phyloP scores from a whole-genome alignment of 1,284 basidiomycete species.

The Rhodotorula sp. region DNA sequence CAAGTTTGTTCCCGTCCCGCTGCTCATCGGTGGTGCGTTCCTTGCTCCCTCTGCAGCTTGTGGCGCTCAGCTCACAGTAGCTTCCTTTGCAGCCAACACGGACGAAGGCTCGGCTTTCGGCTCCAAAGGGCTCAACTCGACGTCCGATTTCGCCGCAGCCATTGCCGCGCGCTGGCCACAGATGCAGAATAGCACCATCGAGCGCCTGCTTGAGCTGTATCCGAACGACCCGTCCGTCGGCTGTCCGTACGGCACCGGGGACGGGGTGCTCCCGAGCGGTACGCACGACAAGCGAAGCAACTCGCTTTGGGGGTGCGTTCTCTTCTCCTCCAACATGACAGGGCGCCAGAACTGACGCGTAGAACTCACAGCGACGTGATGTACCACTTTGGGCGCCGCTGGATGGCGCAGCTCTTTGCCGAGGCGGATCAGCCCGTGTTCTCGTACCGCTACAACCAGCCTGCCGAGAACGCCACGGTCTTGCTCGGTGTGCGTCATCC shows the following conservation, averaged over 20 bases:
- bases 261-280: conserved; percentile 13
- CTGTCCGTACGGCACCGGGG: conserved; percentile 41
- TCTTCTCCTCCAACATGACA: no score
- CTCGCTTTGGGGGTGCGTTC: conserved; percentile 20
- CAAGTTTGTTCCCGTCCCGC: conserved; percentile 48
- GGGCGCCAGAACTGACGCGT: background rate
- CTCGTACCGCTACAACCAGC: conserved; percentile 42
- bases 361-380: background rate
- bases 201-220: conserved; percentile 31
- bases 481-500: conserved; percentile 19
- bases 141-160: background rate
- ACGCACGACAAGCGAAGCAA: conserved; percentile 27
- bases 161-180: background rate
- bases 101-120: conserved; percentile 43
- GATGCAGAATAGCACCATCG: conserved; percentile 5
- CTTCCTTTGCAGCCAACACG: conserved; percentile 10
- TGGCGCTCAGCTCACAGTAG: no score
- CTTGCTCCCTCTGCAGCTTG: no score
- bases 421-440: conserved; percentile 27
- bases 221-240: conserved; percentile 35
- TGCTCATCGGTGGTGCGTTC: conserved; percentile 46
- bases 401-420: conserved; percentile 10
- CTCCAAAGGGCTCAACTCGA: conserved; percentile 13
- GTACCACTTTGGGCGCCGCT: conserved; percentile 26
- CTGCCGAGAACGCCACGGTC: conserved; percentile 39